Evolutionary conservation across 2,329 filamentous ascomycete species (phyloP).

Genomic region (Ophiostoma piceae): DNA sequence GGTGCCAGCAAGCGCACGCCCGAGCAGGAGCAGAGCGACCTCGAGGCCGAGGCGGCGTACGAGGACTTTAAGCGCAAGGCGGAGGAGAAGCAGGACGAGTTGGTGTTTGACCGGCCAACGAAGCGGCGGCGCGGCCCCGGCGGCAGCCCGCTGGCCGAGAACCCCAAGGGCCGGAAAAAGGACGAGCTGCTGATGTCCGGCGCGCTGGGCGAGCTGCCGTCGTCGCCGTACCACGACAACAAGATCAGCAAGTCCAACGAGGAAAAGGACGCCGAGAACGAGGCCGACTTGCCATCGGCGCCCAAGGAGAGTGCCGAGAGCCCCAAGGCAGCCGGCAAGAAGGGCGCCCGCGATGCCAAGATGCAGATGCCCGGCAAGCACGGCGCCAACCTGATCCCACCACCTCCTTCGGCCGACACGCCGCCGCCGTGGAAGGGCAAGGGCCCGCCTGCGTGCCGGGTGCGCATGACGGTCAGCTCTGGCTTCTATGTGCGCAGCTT

Average conservation of each 20-base stretch:
- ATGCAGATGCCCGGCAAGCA: conserved; percentile 35
- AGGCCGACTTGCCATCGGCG: background rate
- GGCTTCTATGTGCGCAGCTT: conserved; percentile 96
- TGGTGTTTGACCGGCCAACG: conserved; percentile 48
- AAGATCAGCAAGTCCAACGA: background rate
- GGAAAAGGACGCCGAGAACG: background rate
- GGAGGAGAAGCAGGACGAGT: conserved; percentile 52
- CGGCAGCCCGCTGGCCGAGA: conserved; percentile 20
- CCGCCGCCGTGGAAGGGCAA: conserved; percentile 55
- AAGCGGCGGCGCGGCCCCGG: conserved; percentile 35
- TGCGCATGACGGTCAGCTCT: conserved; percentile 88
- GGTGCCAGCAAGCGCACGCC: conserved; percentile 42
- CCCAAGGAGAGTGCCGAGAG: background rate
- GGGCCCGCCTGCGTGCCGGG: conserved; percentile 68
- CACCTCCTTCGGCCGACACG: conserved; percentile 42
- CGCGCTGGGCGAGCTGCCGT: conserved; percentile 49
- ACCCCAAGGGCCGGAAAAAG: background rate
- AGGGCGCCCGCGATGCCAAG: conserved; percentile 4
- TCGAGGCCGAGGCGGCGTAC: conserved; percentile 50
- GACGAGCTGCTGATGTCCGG: conserved; percentile 52
- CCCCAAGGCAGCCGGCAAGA: background rate
- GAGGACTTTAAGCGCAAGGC: conserved; percentile 55
- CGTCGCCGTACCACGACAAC: conserved; percentile 31
- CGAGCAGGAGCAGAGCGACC: conserved; percentile 52
- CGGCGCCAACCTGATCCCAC: conserved; percentile 52